Base-by-base conservation (phyloP, 2,329 filamentous ascomycete genomes). In the Fusarium acutatum region DNA sequence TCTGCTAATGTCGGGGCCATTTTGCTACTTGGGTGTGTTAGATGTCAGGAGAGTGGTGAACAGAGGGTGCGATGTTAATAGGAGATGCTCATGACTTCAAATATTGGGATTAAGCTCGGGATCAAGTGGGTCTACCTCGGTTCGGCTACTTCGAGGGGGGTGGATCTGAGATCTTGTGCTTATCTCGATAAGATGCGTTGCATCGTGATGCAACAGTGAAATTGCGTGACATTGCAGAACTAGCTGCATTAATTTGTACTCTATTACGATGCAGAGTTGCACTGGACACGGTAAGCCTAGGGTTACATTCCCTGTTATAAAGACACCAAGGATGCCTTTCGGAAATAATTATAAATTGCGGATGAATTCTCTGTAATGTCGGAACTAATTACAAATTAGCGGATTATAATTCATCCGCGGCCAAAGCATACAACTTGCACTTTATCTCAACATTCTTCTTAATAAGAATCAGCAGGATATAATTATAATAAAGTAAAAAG, bases 1-100 rank as follows among this genome's bases (percentile, higher is more conserved):
- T 79, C 75, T 8, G 72, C 71, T 5, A 79, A 24, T 4, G 62
- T 62, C 11, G 35, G 34, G 0, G 64, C 34, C 76, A 78, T 79
- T 2, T 32, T 44, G 14, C 8, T 8, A 2, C 12, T 14, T 14
- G 6, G 10, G 1, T 18, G 7, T 30, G 3, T 7, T 22, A 13
- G 37, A 10, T 57, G 28, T 22, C 18, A 28, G 6, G 7, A 4
- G 20, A 14, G 24, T 28, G 34, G n/a, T 18, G 50, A 35, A 22
- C 10, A 5, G 34, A 28, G 30, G 6, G 5, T 24, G 38, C 14
- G 38, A 20, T 54, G 20, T 3, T 28, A 2, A 40, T 37, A 26
- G 50, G 20, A 40, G 50, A 54, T 18, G 4, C 18, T 40, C 14
- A 40, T 54, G 50, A 0, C 24, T 38, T 40, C 24, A 40, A 38